phyloP scores from a whole-genome alignment of 1,284 basidiomycete species.

The Pascua guehoae region DNA sequence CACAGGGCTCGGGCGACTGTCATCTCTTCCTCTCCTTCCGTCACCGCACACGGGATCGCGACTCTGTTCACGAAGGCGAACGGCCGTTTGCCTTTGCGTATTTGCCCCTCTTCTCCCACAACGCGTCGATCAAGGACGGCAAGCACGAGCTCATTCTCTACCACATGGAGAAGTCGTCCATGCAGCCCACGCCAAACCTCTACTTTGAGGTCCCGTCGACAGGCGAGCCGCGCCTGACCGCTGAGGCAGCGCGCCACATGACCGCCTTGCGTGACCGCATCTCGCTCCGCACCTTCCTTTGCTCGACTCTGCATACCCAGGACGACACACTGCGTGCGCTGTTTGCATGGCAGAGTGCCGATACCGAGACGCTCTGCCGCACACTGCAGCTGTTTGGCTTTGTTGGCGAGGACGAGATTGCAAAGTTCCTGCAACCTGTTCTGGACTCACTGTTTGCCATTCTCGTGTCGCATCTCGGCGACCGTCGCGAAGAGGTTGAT shows the following conservation, averaged over 20 bases:
- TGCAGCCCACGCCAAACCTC: slow-evolving; percentile 60
- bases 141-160: slow-evolving; percentile 81
- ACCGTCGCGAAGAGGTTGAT: slow-evolving; percentile 67
- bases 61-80: slow-evolving; percentile 58
- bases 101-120: slow-evolving; percentile 76
- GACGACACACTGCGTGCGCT: slow-evolving; percentile 79
- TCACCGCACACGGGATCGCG: slow-evolving; percentile 55
- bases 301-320: slow-evolving; percentile 89
- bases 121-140: slow-evolving; percentile 85
- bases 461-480: slow-evolving; percentile 69
- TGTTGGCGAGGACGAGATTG: slow-evolving; percentile 86
- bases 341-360: slow-evolving; percentile 71
- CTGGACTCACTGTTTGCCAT: slow-evolving; percentile 93
- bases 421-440: slow-evolving; percentile 88
- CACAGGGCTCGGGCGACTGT: slow-evolving; percentile 67
- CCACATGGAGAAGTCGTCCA: slow-evolving; percentile 64
- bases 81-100: slow-evolving; percentile 88
- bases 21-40: slow-evolving; percentile 94
- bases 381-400: slow-evolving; percentile 85
- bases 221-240: slow-evolving; percentile 60
- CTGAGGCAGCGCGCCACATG: slow-evolving; percentile 63
- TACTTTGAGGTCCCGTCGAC: slow-evolving; percentile 66
- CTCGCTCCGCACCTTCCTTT: slow-evolving; percentile 80
- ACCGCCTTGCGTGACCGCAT: slow-evolving; percentile 73
- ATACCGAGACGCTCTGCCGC: slow-evolving; percentile 65